Conservation (phyloP, 2,329 filamentous ascomycete species). For the Lecanoromycetidae sp. region DNA sequence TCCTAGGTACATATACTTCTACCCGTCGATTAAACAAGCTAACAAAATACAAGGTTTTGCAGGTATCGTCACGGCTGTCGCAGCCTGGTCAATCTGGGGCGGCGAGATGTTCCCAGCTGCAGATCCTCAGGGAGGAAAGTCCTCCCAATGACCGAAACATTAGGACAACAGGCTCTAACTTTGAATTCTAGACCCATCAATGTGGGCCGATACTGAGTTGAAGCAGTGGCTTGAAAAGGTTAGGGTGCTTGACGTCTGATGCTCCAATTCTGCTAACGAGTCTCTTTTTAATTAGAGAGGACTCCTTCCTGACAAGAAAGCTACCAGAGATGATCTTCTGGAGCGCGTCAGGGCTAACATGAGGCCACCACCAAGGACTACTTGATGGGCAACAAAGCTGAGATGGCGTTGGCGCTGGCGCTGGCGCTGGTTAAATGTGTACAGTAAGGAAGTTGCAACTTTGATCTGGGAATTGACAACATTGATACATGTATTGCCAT, state of each 20-base stretch:
- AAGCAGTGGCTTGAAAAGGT: slow-evolving; percentile 70
- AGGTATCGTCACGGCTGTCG: slow-evolving; percentile 67
- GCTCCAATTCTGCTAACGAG: background rate
- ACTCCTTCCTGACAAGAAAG: slow-evolving; percentile 46
- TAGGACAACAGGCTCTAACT: no score
- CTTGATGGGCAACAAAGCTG: background rate
- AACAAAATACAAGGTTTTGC: slow-evolving; percentile 54
- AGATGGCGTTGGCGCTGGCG: background rate
- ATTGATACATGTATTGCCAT: no score
- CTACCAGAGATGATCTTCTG: slow-evolving; percentile 51
- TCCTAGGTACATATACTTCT: slow-evolving; percentile 49
- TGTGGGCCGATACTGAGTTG: slow-evolving; percentile 72
- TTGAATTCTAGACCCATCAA: slow-evolving; percentile 42
- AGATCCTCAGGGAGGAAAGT: slow-evolving; percentile 66
- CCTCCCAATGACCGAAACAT: no score
- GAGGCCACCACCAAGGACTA: slow-evolving; percentile 32
- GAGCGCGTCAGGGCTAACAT: slow-evolving; percentile 60
- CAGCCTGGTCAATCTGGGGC: slow-evolving; percentile 76
- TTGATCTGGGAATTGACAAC: no score
- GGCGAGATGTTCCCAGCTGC: slow-evolving; percentile 67
- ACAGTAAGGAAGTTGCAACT: no score
- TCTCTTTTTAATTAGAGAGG: slow-evolving; percentile 52
- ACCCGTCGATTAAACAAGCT: slow-evolving; percentile 12
- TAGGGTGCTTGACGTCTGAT: no score
- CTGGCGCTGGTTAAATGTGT: background rate